Evolutionary conservation across 805 yeast genomes (phyloP).

Genomic region (Ogataea pini): DNA sequence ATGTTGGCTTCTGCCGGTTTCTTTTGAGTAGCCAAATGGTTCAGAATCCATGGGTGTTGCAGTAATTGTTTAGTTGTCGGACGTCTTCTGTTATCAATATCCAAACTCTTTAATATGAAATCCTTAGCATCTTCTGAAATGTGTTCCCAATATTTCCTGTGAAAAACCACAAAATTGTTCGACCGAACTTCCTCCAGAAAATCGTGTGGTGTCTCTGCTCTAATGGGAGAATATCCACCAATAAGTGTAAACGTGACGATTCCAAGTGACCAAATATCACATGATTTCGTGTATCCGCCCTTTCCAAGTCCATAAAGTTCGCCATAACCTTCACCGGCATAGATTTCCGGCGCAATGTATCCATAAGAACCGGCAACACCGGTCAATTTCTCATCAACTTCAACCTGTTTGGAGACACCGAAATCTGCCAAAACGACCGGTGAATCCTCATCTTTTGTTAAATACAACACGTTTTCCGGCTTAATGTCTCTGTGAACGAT

Average conservation of each 20-base stretch:
- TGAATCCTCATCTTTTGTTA: constrained; percentile 60
- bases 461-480: constrained; percentile 87
- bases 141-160: constrained; percentile 80
- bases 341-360: constrained; percentile 95
- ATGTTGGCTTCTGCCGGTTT: constrained; percentile 52
- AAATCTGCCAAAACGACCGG: constrained; percentile 89
- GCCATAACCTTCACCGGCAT: constrained; percentile 52
- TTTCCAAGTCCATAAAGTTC: constrained; percentile 37
- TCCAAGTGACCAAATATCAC: constrained; percentile 96
- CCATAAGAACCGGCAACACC: constrained; percentile 77
- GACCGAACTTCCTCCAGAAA: constrained; percentile 79
- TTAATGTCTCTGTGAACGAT: constrained; percentile 94
- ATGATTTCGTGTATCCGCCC: constrained; percentile 88
- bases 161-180: constrained; percentile 78
- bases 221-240: constrained; percentile 91
- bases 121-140: constrained; percentile 79
- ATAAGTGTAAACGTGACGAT: constrained; percentile 87
- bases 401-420: constrained; percentile 84
- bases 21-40: constrained; percentile 33
- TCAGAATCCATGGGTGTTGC: constrained; percentile 74
- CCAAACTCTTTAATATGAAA: constrained; percentile 71
- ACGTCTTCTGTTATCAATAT: constrained; percentile 64
- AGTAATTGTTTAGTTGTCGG: constrained; percentile 68
- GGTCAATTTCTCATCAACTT: constrained; percentile 27
- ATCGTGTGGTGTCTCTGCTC: constrained; percentile 78